These are phyloP conservation scores for Termitomyces sp. DNA, from an alignment of 768 basidiomycete genomes.

Conservation along the genomic window DNA sequence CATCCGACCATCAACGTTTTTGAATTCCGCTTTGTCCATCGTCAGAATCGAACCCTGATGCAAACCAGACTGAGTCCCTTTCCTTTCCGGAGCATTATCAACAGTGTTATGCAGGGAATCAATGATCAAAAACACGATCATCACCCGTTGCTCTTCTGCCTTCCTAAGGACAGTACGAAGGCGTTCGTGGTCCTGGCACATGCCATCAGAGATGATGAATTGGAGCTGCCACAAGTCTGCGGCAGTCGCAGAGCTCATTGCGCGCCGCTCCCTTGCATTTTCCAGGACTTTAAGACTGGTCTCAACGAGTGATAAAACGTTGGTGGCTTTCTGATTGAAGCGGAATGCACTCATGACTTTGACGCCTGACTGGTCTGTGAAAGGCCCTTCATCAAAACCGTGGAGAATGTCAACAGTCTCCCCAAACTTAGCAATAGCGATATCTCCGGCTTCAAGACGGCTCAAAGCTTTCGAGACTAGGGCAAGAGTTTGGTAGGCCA, in stretches of 20 bases:
- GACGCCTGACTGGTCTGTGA: slow-evolving; percentile 76
- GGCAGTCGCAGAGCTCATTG: slow-evolving; percentile 55
- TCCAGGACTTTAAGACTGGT: slow-evolving; percentile 70
- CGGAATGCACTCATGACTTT: slow-evolving; percentile 80
- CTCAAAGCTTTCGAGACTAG: slow-evolving; percentile 87
- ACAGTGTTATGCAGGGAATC: slow-evolving; percentile 67
- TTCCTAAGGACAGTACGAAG: slow-evolving; percentile 74
- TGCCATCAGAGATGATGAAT: slow-evolving; percentile 98
- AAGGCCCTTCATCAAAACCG: slow-evolving; percentile 75
- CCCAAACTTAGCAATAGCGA: slow-evolving; percentile 89
- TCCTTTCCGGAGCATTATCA: slow-evolving; percentile 10
- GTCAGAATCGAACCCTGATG: slow-evolving; percentile 78
- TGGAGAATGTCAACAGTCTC: slow-evolving; percentile 84
- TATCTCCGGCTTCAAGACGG: slow-evolving; percentile 92
- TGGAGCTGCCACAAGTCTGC: slow-evolving; percentile 95
- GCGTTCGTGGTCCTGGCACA: slow-evolving; percentile 92
- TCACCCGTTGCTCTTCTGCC: slow-evolving; percentile 85
- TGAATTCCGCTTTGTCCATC: slow-evolving; percentile 90
- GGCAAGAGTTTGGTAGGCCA: slow-evolving; percentile 91
- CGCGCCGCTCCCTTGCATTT: slow-evolving; percentile 65
- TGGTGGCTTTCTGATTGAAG: slow-evolving; percentile 87
- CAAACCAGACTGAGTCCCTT: slow-evolving; percentile 14
- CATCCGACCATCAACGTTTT: slow-evolving; percentile 72
- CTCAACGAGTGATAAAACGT: slow-evolving; percentile 80
- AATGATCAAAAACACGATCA: slow-evolving; percentile 95